Conservation (phyloP, 2,329 filamentous ascomycete genomes). For the Ophiostoma tasmaniense region DNA sequence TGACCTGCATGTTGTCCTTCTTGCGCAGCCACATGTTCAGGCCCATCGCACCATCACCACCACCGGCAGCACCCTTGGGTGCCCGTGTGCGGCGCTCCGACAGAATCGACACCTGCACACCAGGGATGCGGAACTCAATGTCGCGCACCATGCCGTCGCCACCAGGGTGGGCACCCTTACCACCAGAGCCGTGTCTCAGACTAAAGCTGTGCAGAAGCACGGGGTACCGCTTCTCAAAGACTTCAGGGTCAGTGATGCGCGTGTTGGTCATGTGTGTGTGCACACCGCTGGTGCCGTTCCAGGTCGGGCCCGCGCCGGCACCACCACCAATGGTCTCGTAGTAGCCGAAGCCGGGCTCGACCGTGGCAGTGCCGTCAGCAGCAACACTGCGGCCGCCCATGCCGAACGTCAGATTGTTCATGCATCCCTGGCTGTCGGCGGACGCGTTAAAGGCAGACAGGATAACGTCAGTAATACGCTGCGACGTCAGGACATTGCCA, state of each 20-base stretch:
- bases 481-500: conserved; percentile 35
- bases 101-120: conserved; percentile 29
- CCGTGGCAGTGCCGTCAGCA: conserved; percentile 19
- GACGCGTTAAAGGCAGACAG: conserved; percentile 26
- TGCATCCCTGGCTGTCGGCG: conserved; percentile 27
- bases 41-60: conserved; percentile 22
- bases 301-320: conserved; percentile 27
- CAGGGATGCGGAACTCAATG: conserved; percentile 28
- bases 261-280: conserved; percentile 30
- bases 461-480: conserved; percentile 30
- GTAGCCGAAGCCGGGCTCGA: conserved; percentile 26
- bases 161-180: conserved; percentile 26
- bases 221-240: conserved; percentile 30
- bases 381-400: conserved; percentile 12
- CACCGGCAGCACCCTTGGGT: conserved; percentile 31
- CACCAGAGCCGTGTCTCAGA: conserved; percentile 27
- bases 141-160: conserved; percentile 31
- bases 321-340: conserved; percentile 31
- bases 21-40: conserved; percentile 20
- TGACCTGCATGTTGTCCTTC: conserved; percentile 31
- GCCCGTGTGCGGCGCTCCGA: conserved; percentile 30
- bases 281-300: conserved; percentile 26
- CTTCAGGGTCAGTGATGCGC: conserved; percentile 28
- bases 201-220: conserved; percentile 28
- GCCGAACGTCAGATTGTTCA: conserved; percentile 30